Base-by-base conservation (phyloP, 1,284 basidiomycete species). In the Leccinum olivaceoglutinosum region DNA sequence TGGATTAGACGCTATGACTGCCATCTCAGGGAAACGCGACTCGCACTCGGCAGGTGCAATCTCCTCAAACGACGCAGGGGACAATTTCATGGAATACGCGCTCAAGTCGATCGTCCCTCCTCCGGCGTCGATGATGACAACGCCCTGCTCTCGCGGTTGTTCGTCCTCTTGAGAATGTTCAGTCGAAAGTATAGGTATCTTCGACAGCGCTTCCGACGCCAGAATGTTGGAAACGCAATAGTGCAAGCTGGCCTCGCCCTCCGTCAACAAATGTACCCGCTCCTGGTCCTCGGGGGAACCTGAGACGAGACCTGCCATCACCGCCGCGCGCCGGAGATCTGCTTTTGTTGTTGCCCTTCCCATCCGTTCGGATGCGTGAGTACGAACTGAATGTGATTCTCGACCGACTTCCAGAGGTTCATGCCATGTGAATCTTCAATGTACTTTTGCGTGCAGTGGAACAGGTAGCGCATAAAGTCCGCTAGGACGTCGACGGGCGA, bases 61-160 rank as follows among this genome's bases (percentile, higher is more conserved):
- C 65, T 82, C 80, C 60, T 81, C 75, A 4, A 81, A 75, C 16
- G 68, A 65, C 1, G 68, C 66, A 0, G 70, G 65, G 68, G 77
- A 62, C 65, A 80, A 38, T 54, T 29, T 64, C 68, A 69, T 77
- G 57, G 68, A 73, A 66, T 85, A 85, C 8, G 82, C 77, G 65
- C 82, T 83, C 56, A 86, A 69, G 60, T 86, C 84, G 7, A 85
- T 71, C 0, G 83, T 85, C 1, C 84, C 84, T 55, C 84, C 83
- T 3, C 84, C 84, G 1, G 82, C 83, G 67, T 86, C 84, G 18
- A 87, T 79, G 29, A 87, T 77, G 29, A 84, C 74, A 5, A 85
- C 75, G 0, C 80, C 81, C 49, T 64, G 69, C 12, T 67, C 63
- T 3, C 66, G 79, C 77, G 67, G 61, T 12, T 59, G 41, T 9